Evolutionary conservation across 2,329 filamentous ascomycete genomes (phyloP).

Genomic region (Mycosphaerella sp.): DNA sequence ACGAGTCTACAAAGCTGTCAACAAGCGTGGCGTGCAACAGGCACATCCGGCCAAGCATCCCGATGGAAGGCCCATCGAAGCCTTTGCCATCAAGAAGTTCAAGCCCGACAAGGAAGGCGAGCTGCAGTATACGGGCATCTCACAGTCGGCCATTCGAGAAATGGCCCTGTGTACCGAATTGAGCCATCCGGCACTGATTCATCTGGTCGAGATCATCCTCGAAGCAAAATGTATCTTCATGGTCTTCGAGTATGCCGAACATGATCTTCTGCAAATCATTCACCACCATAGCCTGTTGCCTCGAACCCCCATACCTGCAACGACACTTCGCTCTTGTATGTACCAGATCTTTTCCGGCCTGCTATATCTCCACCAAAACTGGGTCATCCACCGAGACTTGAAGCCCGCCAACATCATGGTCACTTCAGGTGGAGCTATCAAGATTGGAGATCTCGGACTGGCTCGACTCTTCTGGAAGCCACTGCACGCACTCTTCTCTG

Average conservation of each 20-base stretch:
- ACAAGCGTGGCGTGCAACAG: slow-evolving; percentile 57
- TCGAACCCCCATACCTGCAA: slow-evolving; percentile 78
- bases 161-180: slow-evolving; percentile 96
- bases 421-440: slow-evolving; percentile 80
- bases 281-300: slow-evolving; percentile 92
- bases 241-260: slow-evolving; percentile 98
- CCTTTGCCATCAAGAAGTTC: slow-evolving; percentile 99
- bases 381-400: slow-evolving; percentile 93
- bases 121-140: slow-evolving; percentile 94
- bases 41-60: slow-evolving; percentile 27
- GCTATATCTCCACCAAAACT: slow-evolving; percentile 90
- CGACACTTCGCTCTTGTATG: slow-evolving; percentile 87
- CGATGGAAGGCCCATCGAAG: slow-evolving; percentile 49
- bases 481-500: slow-evolving; percentile 80
- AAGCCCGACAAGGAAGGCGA: slow-evolving; percentile 99
- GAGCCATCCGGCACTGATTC: slow-evolving; percentile 80
- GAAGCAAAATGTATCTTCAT: slow-evolving; percentile 99
- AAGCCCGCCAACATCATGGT: slow-evolving; percentile 99
- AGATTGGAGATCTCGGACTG: slow-evolving; percentile 89
- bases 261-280: slow-evolving; percentile 95
- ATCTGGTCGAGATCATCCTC: slow-evolving; percentile 88
- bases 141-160: slow-evolving; percentile 92
- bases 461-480: slow-evolving; percentile 93
- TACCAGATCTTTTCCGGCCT: slow-evolving; percentile 93
- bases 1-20: slow-evolving; percentile 89